These are phyloP conservation scores for Cytospora paraplurivora DNA, from an alignment of 2,329 filamentous ascomycete genomes.

Conservation along the genomic window DNA sequence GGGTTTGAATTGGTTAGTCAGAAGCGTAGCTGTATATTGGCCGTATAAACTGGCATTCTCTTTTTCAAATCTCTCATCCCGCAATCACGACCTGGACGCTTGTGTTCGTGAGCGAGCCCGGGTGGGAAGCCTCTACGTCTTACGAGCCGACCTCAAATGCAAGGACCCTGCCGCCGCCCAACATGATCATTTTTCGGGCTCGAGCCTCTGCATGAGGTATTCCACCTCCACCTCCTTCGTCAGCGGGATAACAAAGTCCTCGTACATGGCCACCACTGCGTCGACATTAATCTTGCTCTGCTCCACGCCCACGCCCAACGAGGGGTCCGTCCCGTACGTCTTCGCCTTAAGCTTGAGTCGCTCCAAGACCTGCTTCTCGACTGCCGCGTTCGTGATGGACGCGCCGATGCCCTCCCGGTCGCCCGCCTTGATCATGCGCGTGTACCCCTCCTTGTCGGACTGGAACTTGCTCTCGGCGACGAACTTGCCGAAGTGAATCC, in stretches of 20 bases:
- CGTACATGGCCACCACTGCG: constrained; percentile 87
- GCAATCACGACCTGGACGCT: background rate
- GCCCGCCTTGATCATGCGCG: constrained; percentile 75
- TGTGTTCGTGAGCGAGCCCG: background rate
- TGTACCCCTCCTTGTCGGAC: constrained; percentile 79
- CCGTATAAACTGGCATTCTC: no score
- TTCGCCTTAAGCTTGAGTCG: constrained; percentile 83
- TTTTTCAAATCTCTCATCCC: no score
- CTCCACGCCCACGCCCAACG: constrained; percentile 56
- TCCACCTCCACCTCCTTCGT: constrained; percentile 99
- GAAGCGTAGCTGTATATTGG: no score
- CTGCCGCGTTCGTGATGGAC: constrained; percentile 85
- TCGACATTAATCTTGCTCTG: constrained; percentile 86
- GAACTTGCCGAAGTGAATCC: constrained; percentile 98
- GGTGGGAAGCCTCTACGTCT: background rate
- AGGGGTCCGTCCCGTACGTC: constrained; percentile 92
- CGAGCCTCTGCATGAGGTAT: constrained; percentile 91
- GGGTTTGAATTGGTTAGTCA: no score
- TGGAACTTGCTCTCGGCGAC: constrained; percentile 95
- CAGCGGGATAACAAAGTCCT: constrained; percentile 89
- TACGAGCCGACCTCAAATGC: background rate
- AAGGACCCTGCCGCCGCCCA: background rate
- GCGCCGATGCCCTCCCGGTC: constrained; percentile 82
- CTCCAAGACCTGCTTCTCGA: constrained; percentile 91
- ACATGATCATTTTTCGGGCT: constrained; percentile 37